Conservation (phyloP, 495 filamentous ascomycete genomes). For the Staphylotrichum tortipilum region DNA sequence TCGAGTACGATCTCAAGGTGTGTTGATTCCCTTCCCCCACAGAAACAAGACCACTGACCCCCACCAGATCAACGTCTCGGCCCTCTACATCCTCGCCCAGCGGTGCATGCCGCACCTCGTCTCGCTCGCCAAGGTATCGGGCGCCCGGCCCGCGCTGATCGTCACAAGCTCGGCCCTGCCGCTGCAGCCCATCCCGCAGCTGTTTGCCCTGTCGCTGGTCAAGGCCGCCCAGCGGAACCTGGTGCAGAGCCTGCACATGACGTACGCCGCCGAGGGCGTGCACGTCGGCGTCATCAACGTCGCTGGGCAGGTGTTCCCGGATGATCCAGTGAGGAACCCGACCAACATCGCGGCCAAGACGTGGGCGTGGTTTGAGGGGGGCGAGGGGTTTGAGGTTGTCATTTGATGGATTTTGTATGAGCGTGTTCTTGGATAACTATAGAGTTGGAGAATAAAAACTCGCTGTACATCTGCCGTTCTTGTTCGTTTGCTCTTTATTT, state of each 20-base stretch:
- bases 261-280: constrained; percentile 26
- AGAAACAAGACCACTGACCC: too few species aligned
- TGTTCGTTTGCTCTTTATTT: too few species aligned
- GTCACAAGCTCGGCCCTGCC: constrained; percentile 31
- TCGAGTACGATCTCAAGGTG: constrained; percentile 36
- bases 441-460: too few species aligned
- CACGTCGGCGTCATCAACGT: constrained; percentile 33
- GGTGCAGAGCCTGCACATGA: constrained; percentile 24
- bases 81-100: constrained; percentile 27
- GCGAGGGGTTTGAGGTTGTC: constrained; percentile 18
- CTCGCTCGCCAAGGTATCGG: constrained; percentile 13
- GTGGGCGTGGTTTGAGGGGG: constrained; percentile 30
- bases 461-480: too few species aligned
- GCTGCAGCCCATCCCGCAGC: constrained; percentile 25
- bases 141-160: constrained; percentile 26
- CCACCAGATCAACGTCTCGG: constrained; percentile 29
- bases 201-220: constrained; percentile 33
- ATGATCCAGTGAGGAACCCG: constrained; percentile 27
- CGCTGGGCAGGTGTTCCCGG: constrained; percentile 23
- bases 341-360: constrained; percentile 29
- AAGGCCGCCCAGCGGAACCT: constrained; percentile 38
- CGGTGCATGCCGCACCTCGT: constrained; percentile 28
- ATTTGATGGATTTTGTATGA: too few species aligned
- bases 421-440: too few species aligned
- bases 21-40: neutral